A percentile compares a stretch with the other conserved stretches of the same genome.
These are phyloP conservation scores for Ziziphus jujuba DNA, from an alignment of 306 rosid genomes.

Conservation along the genomic window DNA sequence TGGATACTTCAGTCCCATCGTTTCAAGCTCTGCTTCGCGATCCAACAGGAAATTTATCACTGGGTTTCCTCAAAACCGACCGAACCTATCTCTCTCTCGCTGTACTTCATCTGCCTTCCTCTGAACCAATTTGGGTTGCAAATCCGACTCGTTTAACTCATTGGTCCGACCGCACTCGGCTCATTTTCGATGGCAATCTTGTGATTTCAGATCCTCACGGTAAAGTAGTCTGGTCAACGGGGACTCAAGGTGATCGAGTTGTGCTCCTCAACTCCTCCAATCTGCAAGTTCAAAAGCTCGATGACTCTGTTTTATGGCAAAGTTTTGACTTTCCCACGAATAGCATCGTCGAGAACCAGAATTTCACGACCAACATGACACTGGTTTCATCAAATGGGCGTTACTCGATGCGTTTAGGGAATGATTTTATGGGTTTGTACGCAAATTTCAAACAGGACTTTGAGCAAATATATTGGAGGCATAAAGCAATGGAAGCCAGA, in stretches of 20 bases:
- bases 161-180: slow-evolving; percentile 59
- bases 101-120: slow-evolving; percentile 64
- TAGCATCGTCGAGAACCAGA: slow-evolving; percentile 72
- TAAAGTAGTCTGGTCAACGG: slow-evolving; percentile 63
- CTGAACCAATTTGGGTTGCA: slow-evolving; percentile 66
- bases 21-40: slow-evolving; percentile 71
- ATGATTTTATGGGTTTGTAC: slow-evolving; percentile 60
- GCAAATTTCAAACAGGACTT: slow-evolving; percentile 20
- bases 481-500: slow-evolving; percentile 49
- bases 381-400: slow-evolving; percentile 43
- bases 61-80: slow-evolving; percentile 73
- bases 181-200: slow-evolving; percentile 76
- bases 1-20: slow-evolving; percentile 40
- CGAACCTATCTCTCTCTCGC: slow-evolving; percentile 53
- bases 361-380: slow-evolving; percentile 52
- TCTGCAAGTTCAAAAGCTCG: slow-evolving; percentile 33
- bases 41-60: slow-evolving; percentile 55
- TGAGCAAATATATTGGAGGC: slow-evolving; percentile 56
- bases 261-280: slow-evolving; percentile 68
- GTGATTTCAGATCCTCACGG: slow-evolving; percentile 46
- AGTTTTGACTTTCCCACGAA: slow-evolving; percentile 70
- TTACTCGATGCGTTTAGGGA: slow-evolving; percentile 53
- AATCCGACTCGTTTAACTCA: slow-evolving; percentile 34
- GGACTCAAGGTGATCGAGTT: slow-evolving; percentile 39
- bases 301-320: slow-evolving; percentile 51